These are phyloP conservation scores for Cladophialophora bantiana DNA, from an alignment of 2,329 filamentous ascomycete genomes.

Conservation along the genomic window DNA sequence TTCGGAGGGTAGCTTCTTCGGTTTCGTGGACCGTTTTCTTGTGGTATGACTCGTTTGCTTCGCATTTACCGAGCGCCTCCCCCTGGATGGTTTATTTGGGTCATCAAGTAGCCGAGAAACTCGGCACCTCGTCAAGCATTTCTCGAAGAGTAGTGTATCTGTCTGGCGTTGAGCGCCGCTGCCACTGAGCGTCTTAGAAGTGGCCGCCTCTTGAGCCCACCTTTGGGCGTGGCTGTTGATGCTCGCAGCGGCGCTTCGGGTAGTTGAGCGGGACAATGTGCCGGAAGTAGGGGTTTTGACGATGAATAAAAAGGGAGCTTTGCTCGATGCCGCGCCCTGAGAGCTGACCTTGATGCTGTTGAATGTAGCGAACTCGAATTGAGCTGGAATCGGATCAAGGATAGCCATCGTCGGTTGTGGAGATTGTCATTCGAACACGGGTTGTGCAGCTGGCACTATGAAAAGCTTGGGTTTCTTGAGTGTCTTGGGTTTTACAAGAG, in stretches of 20 bases:
- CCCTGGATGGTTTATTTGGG: constrained; percentile 12
- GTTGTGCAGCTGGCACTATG: background rate
- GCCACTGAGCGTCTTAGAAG: constrained; percentile 9
- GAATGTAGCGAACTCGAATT: constrained; percentile 23
- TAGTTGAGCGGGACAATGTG: constrained; percentile 25
- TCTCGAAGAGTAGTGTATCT: constrained; percentile 19
- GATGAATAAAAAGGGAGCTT: constrained; percentile 19
- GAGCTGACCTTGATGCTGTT: constrained; percentile 17
- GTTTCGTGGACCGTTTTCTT: background rate
- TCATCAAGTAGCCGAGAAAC: constrained; percentile 23
- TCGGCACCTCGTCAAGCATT: constrained; percentile 27
- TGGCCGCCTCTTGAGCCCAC: constrained; percentile 25
- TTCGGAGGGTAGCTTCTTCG: constrained; percentile 4
- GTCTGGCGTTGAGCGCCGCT: background rate
- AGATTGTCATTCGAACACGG: constrained; percentile 4
- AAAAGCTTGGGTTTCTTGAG: background rate
- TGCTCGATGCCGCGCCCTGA: constrained; percentile 5
- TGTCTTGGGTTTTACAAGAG: background rate
- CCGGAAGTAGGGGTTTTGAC: constrained; percentile 16
- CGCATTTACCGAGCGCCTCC: constrained; percentile 4
- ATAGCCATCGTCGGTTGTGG: constrained; percentile 6
- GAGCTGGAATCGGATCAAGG: constrained; percentile 11
- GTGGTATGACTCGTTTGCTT: constrained; percentile 2
- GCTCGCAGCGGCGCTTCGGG: constrained; percentile 29
- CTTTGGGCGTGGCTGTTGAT: constrained; percentile 32